These are phyloP conservation scores for Lactarius pseudohatsudake DNA, from an alignment of 768 basidiomycete species.

Conservation along the genomic window DNA sequence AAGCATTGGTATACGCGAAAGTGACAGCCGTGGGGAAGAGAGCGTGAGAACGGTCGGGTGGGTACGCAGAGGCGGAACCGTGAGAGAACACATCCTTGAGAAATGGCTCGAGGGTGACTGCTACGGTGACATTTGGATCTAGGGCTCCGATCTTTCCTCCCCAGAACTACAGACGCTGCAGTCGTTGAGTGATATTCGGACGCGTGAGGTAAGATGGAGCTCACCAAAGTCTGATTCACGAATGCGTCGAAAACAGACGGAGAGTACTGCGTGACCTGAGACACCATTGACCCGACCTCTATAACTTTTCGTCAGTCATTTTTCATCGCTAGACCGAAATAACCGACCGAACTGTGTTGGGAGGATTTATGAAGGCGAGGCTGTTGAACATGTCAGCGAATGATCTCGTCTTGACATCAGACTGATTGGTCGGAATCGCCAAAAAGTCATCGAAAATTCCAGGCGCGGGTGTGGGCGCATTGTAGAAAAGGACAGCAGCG, in stretches of 20 bases:
- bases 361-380: neutral
- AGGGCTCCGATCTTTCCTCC: neutral
- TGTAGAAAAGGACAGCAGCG: neutral
- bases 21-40: neutral
- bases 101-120: neutral
- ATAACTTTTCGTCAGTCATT: neutral
- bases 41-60: neutral
- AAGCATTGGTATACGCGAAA: neutral
- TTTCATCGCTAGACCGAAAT: neutral
- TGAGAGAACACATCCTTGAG: neutral
- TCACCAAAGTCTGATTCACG: neutral
- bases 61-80: neutral
- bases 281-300: neutral
- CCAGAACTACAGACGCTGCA: neutral
- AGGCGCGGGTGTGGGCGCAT: neutral
- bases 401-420: slow-evolving; percentile 7
- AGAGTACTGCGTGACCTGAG: slow-evolving; percentile 8
- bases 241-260: neutral
- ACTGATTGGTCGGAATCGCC: slow-evolving; percentile 12
- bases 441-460: slow-evolving; percentile 29
- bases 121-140: neutral
- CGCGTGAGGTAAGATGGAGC: neutral
- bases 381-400: neutral
- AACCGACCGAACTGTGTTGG: neutral
- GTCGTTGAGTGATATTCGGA: neutral